Evolutionary conservation across 257 asterid genomes (phyloP).

Genomic region (Solanum pinnatisectum): DNA sequence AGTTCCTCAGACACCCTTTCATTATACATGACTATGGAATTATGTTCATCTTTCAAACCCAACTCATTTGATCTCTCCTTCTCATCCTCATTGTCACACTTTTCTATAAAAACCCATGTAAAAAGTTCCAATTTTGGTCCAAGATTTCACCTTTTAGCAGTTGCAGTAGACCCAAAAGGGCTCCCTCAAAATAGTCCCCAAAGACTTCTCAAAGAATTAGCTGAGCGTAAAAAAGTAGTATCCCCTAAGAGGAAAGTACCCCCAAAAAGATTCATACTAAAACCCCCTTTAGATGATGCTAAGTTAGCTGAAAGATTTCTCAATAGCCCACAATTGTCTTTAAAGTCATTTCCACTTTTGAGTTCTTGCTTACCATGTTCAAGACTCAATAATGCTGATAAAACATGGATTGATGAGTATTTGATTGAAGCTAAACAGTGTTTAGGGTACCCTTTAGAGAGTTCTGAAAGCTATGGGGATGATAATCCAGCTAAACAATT

Average conservation of each 20-base stretch:
- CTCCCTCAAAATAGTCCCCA: constrained; percentile 94
- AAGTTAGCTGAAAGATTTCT: constrained; percentile 72
- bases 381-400: constrained; percentile 71
- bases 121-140: constrained; percentile 21
- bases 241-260: constrained; percentile 71
- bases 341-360: constrained; percentile 74
- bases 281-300: constrained; percentile 78
- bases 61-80: constrained; percentile 53
- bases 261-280: constrained; percentile 71
- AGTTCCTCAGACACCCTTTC: neutral
- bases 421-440: constrained; percentile 89
- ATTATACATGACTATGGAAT: constrained; percentile 39
- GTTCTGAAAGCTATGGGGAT: constrained; percentile 61
- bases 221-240: constrained; percentile 60
- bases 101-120: constrained; percentile 49
- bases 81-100: constrained; percentile 56
- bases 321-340: constrained; percentile 84
- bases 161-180: constrained; percentile 66
- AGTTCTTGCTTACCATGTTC: constrained; percentile 88
- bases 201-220: constrained; percentile 75
- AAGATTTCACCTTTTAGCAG: constrained; percentile 34
- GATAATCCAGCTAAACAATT: constrained; percentile 93
- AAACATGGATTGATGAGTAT: constrained; percentile 85
- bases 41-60: constrained; percentile 49
- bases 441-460: constrained; percentile 84